Evolutionary conservation across 495 filamentous ascomycete genomes (phyloP).

Genomic region (Friedmanniomyces simplex): DNA sequence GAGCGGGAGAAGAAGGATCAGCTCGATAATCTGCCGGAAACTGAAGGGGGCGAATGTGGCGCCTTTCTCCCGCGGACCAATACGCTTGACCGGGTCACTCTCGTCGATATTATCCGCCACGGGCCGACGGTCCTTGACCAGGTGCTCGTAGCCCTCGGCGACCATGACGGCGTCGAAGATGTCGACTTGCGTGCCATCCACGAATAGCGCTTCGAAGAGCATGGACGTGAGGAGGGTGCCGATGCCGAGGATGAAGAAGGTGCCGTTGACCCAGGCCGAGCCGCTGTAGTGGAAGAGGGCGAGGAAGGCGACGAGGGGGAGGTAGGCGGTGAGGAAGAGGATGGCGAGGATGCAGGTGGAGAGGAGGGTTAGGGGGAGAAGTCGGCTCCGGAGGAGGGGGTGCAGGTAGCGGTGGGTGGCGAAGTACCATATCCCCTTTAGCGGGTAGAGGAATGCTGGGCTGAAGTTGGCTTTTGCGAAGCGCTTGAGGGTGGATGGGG

Average conservation of each 20-base stretch:
- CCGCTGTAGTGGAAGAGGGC: conserved; percentile 47
- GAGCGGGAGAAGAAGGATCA: conserved; percentile 44
- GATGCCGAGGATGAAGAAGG: conserved; percentile 57
- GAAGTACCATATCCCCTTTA: conserved; percentile 48
- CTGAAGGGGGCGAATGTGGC: conserved; percentile 54
- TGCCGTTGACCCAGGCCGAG: conserved; percentile 52
- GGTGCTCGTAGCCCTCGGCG: conserved; percentile 46
- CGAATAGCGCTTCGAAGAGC: conserved; percentile 59
- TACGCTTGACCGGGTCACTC: conserved; percentile 40
- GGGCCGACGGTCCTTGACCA: conserved; percentile 45
- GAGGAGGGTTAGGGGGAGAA: conserved; percentile 48
- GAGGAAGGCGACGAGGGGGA: conserved; percentile 53
- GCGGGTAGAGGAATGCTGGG: conserved; percentile 14
- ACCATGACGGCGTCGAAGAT: conserved; percentile 56
- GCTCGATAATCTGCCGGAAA: conserved; percentile 35
- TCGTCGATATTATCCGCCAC: conserved; percentile 42
- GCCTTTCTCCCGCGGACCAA: conserved; percentile 48
- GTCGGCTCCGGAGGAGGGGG: conserved; percentile 48
- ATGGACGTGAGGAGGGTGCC: conserved; percentile 49
- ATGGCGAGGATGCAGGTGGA: conserved; percentile 50
- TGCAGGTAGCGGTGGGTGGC: conserved; percentile 51
- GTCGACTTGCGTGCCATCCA: conserved; percentile 58
- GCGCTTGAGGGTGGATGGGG: neutral
- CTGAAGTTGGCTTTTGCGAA: conserved; percentile 14
- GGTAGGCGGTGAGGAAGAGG: conserved; percentile 51